phyloP scores from a whole-genome alignment of 2,329 filamentous ascomycete genomes.

The Cytospora paraplurivora region DNA sequence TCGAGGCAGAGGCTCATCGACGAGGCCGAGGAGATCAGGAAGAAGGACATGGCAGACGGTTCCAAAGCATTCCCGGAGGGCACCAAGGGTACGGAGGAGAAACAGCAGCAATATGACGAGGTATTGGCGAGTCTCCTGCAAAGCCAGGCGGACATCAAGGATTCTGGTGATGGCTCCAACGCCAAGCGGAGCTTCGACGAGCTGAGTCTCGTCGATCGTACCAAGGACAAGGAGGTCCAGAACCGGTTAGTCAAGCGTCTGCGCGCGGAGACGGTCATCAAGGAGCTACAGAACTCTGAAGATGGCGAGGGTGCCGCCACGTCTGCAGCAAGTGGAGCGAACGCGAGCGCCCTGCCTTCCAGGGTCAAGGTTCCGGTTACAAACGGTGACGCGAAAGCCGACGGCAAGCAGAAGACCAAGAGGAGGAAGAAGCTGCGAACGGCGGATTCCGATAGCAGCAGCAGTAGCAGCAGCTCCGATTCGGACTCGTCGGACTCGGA shows the following conservation, averaged over 20 bases:
- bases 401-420: conserved; percentile 47
- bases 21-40: conserved; percentile 63
- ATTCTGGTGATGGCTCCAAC: conserved; percentile 39
- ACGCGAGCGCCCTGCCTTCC: conserved; percentile 34
- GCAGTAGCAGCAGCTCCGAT: conserved; percentile 41
- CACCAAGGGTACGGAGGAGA: conserved; percentile 51
- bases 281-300: conserved; percentile 52
- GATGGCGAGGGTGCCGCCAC: conserved; percentile 43
- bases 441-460: conserved; percentile 46
- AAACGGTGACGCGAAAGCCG: conserved; percentile 23
- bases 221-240: conserved; percentile 55
- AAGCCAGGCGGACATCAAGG: conserved; percentile 38
- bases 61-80: conserved; percentile 51
- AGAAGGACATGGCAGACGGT: conserved; percentile 56
- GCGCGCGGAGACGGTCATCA: conserved; percentile 60
- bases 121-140: conserved; percentile 54
- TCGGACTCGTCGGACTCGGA: conserved; percentile 22
- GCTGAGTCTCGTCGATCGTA: conserved; percentile 51
- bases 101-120: conserved; percentile 58
- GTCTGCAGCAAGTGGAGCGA: conserved; percentile 34
- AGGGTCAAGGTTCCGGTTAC: conserved; percentile 30
- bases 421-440: conserved; percentile 56
- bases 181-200: conserved; percentile 54
- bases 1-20: conserved; percentile 70
- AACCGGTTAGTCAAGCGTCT: conserved; percentile 63